Evolutionary conservation across 164 flowering plant genomes (phyloP).

Genomic region (Berberis thunbergii): DNA sequence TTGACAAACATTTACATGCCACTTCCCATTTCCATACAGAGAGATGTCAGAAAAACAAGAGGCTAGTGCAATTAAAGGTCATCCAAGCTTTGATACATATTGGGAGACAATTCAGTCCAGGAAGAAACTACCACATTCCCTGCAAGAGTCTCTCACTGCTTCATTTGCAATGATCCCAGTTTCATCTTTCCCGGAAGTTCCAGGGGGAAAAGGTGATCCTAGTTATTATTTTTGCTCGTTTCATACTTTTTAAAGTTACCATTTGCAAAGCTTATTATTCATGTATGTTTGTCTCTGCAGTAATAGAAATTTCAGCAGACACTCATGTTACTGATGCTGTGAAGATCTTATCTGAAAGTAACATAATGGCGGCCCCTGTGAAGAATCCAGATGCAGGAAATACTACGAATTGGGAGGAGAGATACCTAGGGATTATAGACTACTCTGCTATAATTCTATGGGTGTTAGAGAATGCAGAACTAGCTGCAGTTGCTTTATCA

Average conservation of each 20-base stretch:
- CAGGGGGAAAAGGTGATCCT: slow-evolving; percentile 64
- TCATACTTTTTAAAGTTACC: too few species aligned
- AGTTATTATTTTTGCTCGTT: neutral
- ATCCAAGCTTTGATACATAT: slow-evolving; percentile 62
- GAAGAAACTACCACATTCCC: slow-evolving; percentile 56
- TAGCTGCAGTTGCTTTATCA: slow-evolving; percentile 76
- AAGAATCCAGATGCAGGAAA: slow-evolving; percentile 36
- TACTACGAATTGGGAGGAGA: slow-evolving; percentile 57
- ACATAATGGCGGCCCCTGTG: slow-evolving; percentile 85
- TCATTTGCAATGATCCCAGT: slow-evolving; percentile 73
- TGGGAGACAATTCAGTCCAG: slow-evolving; percentile 65
- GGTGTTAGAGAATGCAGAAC: slow-evolving; percentile 83
- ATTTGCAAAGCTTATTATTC: neutral
- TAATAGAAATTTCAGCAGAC: slow-evolving; percentile 81
- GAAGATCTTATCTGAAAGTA: slow-evolving; percentile 53
- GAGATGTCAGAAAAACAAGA: slow-evolving; percentile 27
- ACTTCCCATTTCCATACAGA: neutral
- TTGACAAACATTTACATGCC: neutral
- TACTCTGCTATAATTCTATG: slow-evolving; percentile 74
- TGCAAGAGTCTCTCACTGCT: slow-evolving; percentile 59
- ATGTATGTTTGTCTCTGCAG: slow-evolving; percentile 23
- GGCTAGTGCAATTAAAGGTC: slow-evolving; percentile 10
- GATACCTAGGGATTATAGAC: slow-evolving; percentile 80
- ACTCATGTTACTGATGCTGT: slow-evolving; percentile 64
- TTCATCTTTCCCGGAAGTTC: slow-evolving; percentile 72